Base-by-base conservation (phyloP, 495 filamentous ascomycete species). In the Daldinia caldariorum region DNA sequence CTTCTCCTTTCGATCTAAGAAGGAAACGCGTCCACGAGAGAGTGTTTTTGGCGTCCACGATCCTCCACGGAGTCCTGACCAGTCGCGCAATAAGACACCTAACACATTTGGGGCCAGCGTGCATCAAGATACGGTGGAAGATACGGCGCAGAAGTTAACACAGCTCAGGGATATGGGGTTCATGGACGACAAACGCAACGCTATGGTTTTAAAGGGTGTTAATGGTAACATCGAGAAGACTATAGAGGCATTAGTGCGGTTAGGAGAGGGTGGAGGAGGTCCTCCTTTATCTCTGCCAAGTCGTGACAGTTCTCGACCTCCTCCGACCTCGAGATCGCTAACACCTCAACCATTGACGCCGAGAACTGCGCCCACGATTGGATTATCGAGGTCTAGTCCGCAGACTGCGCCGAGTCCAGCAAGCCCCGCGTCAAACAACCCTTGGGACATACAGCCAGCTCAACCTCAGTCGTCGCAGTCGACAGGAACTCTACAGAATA, bases 111-210 rank as follows among this genome's bases (percentile, higher is more conserved):
- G 91, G 14, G 88, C 87, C 9, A 89, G 84, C 58, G 83, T 92
- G 26, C 74, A 80, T 22, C 76, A 74, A 31, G 78, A 82, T 20
- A 72, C 54, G 26, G 66, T 67, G 1, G 77, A 78, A 49, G 85
- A 79, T 50, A 84, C 83, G 41, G 88, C 88, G 34, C 83, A 83
- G 34, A 97, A 97, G 78, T 80, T 99, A 74, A 85, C 86, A 8
- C 89, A 86, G 14, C 81, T 99, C 58, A 86, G 88, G 54, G 93
- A 97, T 59, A 97, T 98, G 95, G 95, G 95, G 0, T 99, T 99
- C 73, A 84, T 77, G 35, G 93, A 99, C 75, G 90, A 94, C 38
- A 89, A 88, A 65, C 86, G 91, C 50, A 98, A 96, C 69, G 80
- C 87, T 12, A 88, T 89, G 59, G 89, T 97, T 26, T 79, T 99